Evolutionary conservation across 768 basidiomycete species (phyloP).

Genomic region (Termitomyces sp.): DNA sequence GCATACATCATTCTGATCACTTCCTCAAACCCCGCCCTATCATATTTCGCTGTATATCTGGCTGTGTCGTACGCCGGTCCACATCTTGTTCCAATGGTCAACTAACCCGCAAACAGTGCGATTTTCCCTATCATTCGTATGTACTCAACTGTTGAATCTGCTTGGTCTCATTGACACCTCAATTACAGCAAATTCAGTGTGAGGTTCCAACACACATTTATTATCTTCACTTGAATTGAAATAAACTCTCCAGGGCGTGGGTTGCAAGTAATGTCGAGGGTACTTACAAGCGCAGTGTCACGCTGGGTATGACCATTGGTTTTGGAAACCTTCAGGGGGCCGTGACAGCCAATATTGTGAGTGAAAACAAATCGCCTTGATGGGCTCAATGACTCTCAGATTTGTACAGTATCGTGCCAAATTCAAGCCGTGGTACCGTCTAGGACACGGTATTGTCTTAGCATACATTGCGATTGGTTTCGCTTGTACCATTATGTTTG

Average conservation of each 20-base stretch:
- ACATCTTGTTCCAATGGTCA: neutral
- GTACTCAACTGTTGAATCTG: constrained; percentile 10
- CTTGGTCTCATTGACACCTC: neutral
- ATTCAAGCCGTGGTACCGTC: constrained; percentile 61
- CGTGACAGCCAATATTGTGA: constrained; percentile 58
- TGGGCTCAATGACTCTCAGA: neutral
- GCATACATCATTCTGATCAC: constrained; percentile 66
- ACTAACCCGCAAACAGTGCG: constrained; percentile 23
- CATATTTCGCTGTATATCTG: constrained; percentile 69
- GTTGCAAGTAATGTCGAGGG: constrained; percentile 70
- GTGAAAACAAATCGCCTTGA: constrained; percentile 16
- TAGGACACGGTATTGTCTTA: constrained; percentile 66
- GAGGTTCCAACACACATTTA: constrained; percentile 12
- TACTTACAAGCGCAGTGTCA: constrained; percentile 66
- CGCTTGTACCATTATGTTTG: constrained; percentile 42
- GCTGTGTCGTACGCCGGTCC: constrained; percentile 54
- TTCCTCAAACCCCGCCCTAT: constrained; percentile 54
- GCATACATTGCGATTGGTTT: constrained; percentile 66
- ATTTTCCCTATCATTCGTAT: constrained; percentile 49
- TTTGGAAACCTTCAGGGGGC: constrained; percentile 67
- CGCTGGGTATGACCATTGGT: constrained; percentile 66
- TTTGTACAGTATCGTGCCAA: constrained; percentile 50
- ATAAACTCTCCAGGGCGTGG: constrained; percentile 48
- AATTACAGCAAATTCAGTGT: constrained; percentile 46
- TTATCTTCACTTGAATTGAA: constrained; percentile 1